phyloP scores from a whole-genome alignment of 1,284 basidiomycete genomes.

The Mycosarcoma maydis region DNA sequence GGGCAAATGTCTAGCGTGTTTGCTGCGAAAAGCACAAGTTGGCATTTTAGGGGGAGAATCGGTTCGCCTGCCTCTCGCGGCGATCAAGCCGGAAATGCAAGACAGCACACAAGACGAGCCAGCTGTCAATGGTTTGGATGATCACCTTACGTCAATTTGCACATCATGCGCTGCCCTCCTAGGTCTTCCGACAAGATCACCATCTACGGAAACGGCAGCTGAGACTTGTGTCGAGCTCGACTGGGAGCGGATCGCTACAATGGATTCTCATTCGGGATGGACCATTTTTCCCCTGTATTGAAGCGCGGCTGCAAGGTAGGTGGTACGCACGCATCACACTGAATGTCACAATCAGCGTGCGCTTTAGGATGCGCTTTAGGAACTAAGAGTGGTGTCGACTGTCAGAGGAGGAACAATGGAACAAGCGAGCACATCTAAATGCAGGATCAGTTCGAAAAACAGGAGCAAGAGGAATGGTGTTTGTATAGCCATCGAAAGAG shows the following conservation, averaged over 20 bases:
- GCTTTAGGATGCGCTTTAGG: not conserved
- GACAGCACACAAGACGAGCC: not conserved
- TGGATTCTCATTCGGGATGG: conserved; percentile 19
- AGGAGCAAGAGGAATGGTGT: not conserved
- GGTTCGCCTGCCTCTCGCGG: conserved; percentile 12
- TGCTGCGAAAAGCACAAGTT: conserved; percentile 36
- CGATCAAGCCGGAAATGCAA: not conserved
- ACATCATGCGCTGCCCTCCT: conserved; percentile 31
- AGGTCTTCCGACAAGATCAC: conserved; percentile 17
- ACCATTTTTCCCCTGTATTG: conserved; percentile 39
- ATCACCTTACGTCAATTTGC: conserved; percentile 35
- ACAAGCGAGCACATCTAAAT: conserved; percentile 18
- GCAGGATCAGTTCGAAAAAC: not conserved
- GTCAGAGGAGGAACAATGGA: conserved; percentile 9
- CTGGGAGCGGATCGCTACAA: conserved; percentile 24
- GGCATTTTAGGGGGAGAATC: conserved; percentile 39
- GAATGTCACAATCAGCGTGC: not conserved
- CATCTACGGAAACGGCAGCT: not conserved
- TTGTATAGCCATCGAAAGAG: conserved; percentile 1
- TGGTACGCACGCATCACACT: not conserved
- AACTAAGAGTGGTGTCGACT: conserved; percentile 34
- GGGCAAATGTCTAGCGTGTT: conserved; percentile 43
- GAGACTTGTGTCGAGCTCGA: conserved; percentile 10
- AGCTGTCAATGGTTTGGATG: conserved; percentile 18
- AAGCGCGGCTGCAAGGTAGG: not conserved